Evolutionary conservation across 164 flowering plant genomes (phyloP), one percentile per base, ranked within the genome.

Genomic region (Euptelea pleiosperma): DNA sequence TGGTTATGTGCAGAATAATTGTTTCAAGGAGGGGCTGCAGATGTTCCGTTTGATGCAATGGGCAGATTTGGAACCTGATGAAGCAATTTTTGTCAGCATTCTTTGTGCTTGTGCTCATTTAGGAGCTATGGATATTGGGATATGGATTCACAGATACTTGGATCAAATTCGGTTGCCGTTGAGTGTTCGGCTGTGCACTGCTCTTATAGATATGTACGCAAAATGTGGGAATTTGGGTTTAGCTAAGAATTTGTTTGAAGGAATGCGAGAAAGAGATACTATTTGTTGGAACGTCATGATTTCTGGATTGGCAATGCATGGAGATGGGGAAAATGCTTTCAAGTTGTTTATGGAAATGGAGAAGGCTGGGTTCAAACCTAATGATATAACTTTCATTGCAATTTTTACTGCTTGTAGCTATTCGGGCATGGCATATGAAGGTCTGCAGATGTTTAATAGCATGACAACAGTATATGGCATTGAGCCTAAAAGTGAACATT

Each of bases 31-130:
- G 59, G 82, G 79, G 3, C 61, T 86, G 61, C 43, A 65, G 19
- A 52, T 82, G 83, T 80, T 82, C 54, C 75, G 77, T 25, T 24
- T 73, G 61, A 76, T 82, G 88, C 87, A 84, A 58, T 47, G 51
- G 50, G 54, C 59, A 12, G 68, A 69, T 30, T 28, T 77, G 29
- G 65, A 62, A 44, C 80, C 82, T 41, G 93, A 86, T 57, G 87
- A 84, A 64, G 74, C 64, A 2, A 70, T 79, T 11, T 69, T 83
- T 55, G 81, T 72, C 56, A 75, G 81, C 37, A 62, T 69, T 29
- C 79, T 86, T 39, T 65, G 77, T 67, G 92, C 87, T 39, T 82
- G 89, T 77, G 85, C 84, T 68, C 76, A 82, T 49, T 60, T 83
- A 55, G 87, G 89, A 40, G 81, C 80, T 44, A 55, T 81, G 40